Conservation (phyloP, 345 rosid species). For the Fremontodendron californicum region DNA sequence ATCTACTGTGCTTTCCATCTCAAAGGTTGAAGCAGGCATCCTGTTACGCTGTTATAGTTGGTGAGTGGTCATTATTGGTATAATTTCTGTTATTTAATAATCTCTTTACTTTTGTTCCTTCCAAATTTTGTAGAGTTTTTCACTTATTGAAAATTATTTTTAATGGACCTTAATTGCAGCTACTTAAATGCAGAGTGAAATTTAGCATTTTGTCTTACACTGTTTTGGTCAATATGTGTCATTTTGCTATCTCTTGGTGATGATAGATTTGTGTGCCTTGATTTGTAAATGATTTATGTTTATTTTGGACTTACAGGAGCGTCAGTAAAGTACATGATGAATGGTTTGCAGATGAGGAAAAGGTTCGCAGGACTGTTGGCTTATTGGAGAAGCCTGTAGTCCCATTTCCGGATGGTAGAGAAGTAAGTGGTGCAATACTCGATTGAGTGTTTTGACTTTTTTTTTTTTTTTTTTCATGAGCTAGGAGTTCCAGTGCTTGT, state of each 20-base stretch:
- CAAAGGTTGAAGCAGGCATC: conserved; percentile 45
- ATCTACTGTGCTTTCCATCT: conserved; percentile 65
- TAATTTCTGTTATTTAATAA: not conserved
- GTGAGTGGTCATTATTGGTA: conserved; percentile 27
- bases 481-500: not conserved
- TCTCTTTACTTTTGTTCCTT: conserved; percentile 1
- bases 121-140: not conserved
- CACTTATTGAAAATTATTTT: not conserved
- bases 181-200: not conserved
- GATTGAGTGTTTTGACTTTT: not conserved
- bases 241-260: not conserved
- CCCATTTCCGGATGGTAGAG: conserved; percentile 34
- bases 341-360: conserved; percentile 88
- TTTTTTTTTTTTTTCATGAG: too few species aligned
- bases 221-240: conserved; percentile 5
- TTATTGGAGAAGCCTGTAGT: conserved; percentile 52
- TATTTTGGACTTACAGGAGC: conserved; percentile 43
- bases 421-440: conserved; percentile 33
- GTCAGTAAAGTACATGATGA: conserved; percentile 78
- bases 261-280: not conserved
- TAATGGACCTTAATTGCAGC: not conserved
- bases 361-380: conserved; percentile 68
- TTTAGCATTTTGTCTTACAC: not conserved
- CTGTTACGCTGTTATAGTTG: conserved; percentile 66
- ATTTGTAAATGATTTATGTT: not conserved